Base-by-base conservation (phyloP, 176 grass and related monocot genomes). In the Oryza glumipatula region DNA sequence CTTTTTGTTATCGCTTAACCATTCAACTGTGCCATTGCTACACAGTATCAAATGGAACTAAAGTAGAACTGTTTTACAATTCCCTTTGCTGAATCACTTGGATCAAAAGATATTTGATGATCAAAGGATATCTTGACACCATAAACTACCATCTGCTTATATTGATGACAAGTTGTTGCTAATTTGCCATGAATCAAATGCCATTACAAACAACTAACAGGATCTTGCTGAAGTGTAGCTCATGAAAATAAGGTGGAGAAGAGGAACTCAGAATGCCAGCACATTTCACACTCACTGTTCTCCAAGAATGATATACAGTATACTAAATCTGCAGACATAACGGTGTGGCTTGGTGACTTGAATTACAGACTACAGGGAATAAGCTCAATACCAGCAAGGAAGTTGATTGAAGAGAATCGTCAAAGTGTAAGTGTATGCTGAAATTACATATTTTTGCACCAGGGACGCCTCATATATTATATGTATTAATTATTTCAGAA, bases 281-380 rank as follows among this genome's bases (percentile, higher is more conserved):
- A 81, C 35, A 90, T 94, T 64, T 90, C 89, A 1, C 85, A 83
- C 12, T 80, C 82, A 4, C 78, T 94, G 30, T 92, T 92, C 78
- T 85, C 93, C 65, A 83, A 82, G 78, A 70, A 83, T 46, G 58
- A 71, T 48, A 71, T 58, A 10, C 65, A 73, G 0, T 79, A 88
- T 39, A 76, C 54, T 24, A 77, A 66, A 65, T 82, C 82, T 3
- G 90, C 87, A 0, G 74, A 92, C 45, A 41, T 92, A 43, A 94
- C 82, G 11, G 85, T 90, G 70, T 94, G 90, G 93, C 78, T 94
- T 17, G 92, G 92, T n/a, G 89, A 92, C 70, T 90, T 94, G 45
- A 94, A 94, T 44, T 92, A 94, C 35, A 92, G 93, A 80, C 67
- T 94, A 14, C 56, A 92, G 43, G 89, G 93, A 45, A 92, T 90